Percentiles rank a stretch among this genome's conserved stretches.
Conservation (phyloP, 805 yeast genomes). For the Jamesozyma lodderae region DNA sequence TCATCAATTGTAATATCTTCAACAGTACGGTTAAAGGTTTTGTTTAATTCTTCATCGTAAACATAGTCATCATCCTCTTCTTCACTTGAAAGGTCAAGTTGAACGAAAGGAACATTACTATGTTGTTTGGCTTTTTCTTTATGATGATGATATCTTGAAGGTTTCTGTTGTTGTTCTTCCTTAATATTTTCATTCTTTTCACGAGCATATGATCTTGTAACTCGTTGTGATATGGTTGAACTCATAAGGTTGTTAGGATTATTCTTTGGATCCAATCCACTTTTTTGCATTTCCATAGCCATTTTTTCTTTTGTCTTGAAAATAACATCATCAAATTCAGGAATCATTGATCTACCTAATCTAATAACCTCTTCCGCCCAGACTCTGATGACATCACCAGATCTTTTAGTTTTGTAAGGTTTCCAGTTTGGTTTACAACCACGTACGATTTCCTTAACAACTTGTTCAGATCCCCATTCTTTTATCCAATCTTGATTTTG, state of each 20-base stretch:
- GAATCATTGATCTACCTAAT: constrained; percentile 55
- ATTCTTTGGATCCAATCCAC: not conserved
- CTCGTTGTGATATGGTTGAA: constrained; percentile 16
- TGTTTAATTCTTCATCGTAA: constrained; percentile 30
- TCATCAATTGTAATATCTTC: constrained; percentile 34
- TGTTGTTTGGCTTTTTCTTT: constrained; percentile 1
- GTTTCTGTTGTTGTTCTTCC: not conserved
- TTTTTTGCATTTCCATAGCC: not conserved
- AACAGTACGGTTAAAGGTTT: constrained; percentile 31
- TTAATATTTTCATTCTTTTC: constrained; percentile 1
- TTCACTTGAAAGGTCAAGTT: constrained; percentile 25
- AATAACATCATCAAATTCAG: constrained; percentile 30
- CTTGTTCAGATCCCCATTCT: constrained; percentile 55
- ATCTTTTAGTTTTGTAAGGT: constrained; percentile 43
- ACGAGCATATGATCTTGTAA: constrained; percentile 18
- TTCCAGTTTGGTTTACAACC: constrained; percentile 65
- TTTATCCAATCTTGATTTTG: constrained; percentile 49
- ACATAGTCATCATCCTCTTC: constrained; percentile 31
- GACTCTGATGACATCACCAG: constrained; percentile 40
- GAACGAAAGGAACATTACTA: constrained; percentile 21
- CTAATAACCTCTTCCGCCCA: constrained; percentile 61
- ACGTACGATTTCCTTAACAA: constrained; percentile 53
- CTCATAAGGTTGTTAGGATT: not conserved
- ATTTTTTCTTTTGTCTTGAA: constrained; percentile 11
- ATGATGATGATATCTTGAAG: not conserved